A percentile compares a stretch with the other conserved stretches of the same genome.
Evolutionary conservation across 768 basidiomycete genomes (phyloP).

Genomic region (Lactarius sanguifluus): DNA sequence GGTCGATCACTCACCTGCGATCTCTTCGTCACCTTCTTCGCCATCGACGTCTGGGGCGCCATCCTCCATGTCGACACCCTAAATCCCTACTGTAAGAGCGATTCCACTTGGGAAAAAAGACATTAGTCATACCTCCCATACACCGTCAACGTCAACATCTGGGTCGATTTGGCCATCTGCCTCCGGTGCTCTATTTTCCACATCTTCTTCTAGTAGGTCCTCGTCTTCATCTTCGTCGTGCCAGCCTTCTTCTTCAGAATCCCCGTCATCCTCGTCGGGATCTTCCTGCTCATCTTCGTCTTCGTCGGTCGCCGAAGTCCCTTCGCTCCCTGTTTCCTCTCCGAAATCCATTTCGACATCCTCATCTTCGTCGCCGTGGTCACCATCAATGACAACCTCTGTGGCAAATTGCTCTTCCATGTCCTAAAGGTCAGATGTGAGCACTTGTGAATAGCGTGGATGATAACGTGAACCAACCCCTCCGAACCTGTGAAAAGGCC

Average conservation of each 20-base stretch:
- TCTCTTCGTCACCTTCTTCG: constrained; percentile 48
- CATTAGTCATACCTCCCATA: constrained; percentile 39
- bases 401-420: constrained; percentile 78
- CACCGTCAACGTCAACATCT: constrained; percentile 43
- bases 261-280: constrained; percentile 55
- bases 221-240: constrained; percentile 67
- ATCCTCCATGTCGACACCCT: constrained; percentile 40
- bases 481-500: constrained; percentile 51
- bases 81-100: not conserved
- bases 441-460: constrained; percentile 20
- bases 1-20: constrained; percentile 45
- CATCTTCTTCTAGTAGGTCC: constrained; percentile 46
- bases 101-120: not conserved
- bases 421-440: constrained; percentile 50
- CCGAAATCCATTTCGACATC: constrained; percentile 89
- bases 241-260: constrained; percentile 63
- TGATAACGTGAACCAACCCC: constrained; percentile 56
- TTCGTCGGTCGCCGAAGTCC: constrained; percentile 74
- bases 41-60: constrained; percentile 39
- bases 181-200: constrained; percentile 39
- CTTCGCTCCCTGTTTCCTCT: constrained; percentile 80
- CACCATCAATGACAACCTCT: constrained; percentile 80
- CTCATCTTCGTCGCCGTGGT: constrained; percentile 76
- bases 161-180: constrained; percentile 41
- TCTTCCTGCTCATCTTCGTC: constrained; percentile 67